phyloP scores from a whole-genome alignment of 768 basidiomycete species.

The Boletus rex-veris region DNA sequence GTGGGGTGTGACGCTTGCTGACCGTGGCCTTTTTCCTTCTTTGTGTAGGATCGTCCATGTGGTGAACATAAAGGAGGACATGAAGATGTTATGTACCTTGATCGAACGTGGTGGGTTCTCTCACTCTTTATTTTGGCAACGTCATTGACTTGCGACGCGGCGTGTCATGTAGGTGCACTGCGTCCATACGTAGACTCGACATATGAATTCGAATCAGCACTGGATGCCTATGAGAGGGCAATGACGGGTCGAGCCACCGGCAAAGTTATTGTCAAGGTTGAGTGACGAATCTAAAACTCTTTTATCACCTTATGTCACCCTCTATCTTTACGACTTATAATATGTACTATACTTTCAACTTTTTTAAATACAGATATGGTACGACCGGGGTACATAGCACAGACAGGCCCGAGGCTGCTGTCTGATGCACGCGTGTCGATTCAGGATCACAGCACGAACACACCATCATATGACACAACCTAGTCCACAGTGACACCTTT shows the following conservation, averaged over 20 bases:
- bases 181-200: constrained; percentile 59
- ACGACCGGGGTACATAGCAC: no score
- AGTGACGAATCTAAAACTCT: constrained; percentile 5
- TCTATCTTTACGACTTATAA: no score
- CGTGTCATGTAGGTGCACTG: constrained; percentile 35
- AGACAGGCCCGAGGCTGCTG: no score
- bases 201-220: constrained; percentile 50
- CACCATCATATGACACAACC: no score
- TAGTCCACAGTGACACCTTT: constrained; percentile 62
- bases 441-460: no score
- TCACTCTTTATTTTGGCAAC: not conserved
- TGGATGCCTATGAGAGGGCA: constrained; percentile 60
- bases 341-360: no score
- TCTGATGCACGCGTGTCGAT: no score
- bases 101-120: constrained; percentile 40
- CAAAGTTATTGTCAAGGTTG: constrained; percentile 60
- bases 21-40: not conserved
- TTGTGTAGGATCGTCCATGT: constrained; percentile 26
- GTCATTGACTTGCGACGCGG: no score
- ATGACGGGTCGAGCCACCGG: constrained; percentile 57
- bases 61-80: constrained; percentile 32
- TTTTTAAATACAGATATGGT: no score
- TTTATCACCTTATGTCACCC: no score
- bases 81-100: constrained; percentile 36
- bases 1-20: not conserved